phyloP scores from a whole-genome alignment of 345 rosid genomes.

The Boechera stricta region DNA sequence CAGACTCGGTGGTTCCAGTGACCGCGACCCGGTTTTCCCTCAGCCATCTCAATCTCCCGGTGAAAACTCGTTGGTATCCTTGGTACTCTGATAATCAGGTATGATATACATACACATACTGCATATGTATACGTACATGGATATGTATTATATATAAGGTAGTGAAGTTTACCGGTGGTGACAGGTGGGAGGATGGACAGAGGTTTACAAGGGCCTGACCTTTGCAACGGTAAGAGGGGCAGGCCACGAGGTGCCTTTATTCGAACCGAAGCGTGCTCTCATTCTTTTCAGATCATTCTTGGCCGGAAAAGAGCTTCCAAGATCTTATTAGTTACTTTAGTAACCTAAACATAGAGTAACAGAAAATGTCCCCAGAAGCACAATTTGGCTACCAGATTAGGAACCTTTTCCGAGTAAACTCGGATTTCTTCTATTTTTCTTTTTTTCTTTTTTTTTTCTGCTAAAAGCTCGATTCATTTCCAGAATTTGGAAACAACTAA shows the following conservation, averaged over 20 bases:
- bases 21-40: constrained; percentile 90
- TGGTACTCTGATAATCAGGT: constrained; percentile 83
- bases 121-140: not conserved
- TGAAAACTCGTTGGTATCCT: constrained; percentile 83
- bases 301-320: constrained; percentile 58
- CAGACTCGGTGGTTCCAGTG: constrained; percentile 88
- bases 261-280: constrained; percentile 59
- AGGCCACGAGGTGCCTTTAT: constrained; percentile 73
- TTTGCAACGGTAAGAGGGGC: constrained; percentile 76
- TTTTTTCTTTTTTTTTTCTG: no score
- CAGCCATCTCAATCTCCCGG: constrained; percentile 70
- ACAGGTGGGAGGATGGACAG: constrained; percentile 96
- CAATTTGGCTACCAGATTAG: constrained; percentile 32
- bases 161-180: constrained; percentile 10
- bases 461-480: constrained; percentile 37
- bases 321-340: constrained; percentile 39
- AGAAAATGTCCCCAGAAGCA: constrained; percentile 17
- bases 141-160: not conserved
- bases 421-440: constrained; percentile 12
- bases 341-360: constrained; percentile 34
- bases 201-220: constrained; percentile 64
- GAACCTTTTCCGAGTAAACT: constrained; percentile 34
- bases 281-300: constrained; percentile 63
- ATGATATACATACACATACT: constrained; percentile 22
- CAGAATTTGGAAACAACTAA: constrained; percentile 27